Evolutionary conservation across 768 basidiomycete genomes (phyloP).

Genomic region (Xanthoconium stramineum): DNA sequence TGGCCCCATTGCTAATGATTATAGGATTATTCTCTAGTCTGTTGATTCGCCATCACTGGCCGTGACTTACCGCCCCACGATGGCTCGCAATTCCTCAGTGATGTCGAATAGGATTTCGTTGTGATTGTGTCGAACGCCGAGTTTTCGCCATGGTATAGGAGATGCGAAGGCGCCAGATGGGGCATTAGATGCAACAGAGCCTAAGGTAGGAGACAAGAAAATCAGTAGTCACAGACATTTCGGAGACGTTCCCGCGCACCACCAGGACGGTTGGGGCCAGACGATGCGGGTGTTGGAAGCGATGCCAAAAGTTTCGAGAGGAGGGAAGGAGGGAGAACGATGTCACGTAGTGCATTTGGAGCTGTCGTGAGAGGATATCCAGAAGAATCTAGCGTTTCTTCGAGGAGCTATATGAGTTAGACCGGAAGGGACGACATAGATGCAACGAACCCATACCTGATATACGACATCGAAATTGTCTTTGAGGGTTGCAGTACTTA

Average conservation of each 20-base stretch:
- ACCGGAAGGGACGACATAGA: not conserved
- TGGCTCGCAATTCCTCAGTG: slow-evolving; percentile 69
- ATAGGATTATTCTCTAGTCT: not conserved
- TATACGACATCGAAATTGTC: slow-evolving; percentile 96
- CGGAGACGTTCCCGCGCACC: slow-evolving; percentile 9
- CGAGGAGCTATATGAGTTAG: slow-evolving; percentile 60
- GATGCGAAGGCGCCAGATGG: slow-evolving; percentile 66
- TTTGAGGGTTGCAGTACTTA: slow-evolving; percentile 73
- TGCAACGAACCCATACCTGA: slow-evolving; percentile 51
- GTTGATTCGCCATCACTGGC: not conserved
- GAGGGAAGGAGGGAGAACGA: slow-evolving; percentile 88
- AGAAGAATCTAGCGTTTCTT: slow-evolving; percentile 92
- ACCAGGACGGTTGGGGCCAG: slow-evolving; percentile 28
- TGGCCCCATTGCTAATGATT: slow-evolving; percentile 56
- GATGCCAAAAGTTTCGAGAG: slow-evolving; percentile 63
- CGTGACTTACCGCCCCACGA: slow-evolving; percentile 27
- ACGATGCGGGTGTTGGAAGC: slow-evolving; percentile 24
- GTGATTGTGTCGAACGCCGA: slow-evolving; percentile 74
- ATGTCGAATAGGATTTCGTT: slow-evolving; percentile 96
- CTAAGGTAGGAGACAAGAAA: slow-evolving; percentile 4
- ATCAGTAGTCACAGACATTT: not conserved
- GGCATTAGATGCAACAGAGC: slow-evolving; percentile 34
- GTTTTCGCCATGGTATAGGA: slow-evolving; percentile 91
- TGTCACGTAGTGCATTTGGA: slow-evolving; percentile 84
- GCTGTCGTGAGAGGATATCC: slow-evolving; percentile 92